A percentile compares a stretch with the other conserved stretches of the same genome.
These are phyloP conservation scores for Thermothielavioides terrestris DNA, from an alignment of 495 filamentous ascomycete genomes.

Conservation along the genomic window DNA sequence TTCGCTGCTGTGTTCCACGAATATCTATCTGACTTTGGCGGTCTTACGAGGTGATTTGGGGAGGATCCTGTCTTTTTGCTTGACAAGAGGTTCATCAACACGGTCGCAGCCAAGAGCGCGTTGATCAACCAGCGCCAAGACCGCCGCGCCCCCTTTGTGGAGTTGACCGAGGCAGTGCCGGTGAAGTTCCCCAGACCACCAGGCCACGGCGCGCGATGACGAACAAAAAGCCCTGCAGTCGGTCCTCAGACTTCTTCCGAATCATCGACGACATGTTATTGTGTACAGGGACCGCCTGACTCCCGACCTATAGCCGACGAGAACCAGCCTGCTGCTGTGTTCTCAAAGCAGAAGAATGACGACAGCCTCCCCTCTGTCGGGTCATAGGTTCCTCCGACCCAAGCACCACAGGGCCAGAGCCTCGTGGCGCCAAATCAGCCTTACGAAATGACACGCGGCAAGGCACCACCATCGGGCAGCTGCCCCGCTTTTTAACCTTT, in stretches of 20 bases:
- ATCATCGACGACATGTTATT: neutral
- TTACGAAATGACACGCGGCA: neutral
- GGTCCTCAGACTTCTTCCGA: neutral
- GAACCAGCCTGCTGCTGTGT: too few species aligned
- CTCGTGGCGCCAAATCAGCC: neutral
- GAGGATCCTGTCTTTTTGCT: neutral
- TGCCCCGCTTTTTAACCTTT: neutral
- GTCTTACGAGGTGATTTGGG: neutral
- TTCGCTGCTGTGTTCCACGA: neutral
- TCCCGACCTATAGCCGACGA: too few species aligned
- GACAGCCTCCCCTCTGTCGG: too few species aligned
- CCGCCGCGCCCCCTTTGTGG: neutral
- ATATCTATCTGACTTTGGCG: neutral
- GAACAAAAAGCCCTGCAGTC: neutral
- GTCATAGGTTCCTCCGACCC: constrained; percentile 19
- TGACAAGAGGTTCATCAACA: neutral
- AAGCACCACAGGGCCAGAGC: neutral
- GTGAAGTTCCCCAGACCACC: neutral
- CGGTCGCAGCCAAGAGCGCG: neutral
- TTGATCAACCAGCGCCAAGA: constrained; percentile 2
- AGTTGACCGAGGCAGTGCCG: neutral
- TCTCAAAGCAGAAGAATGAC: too few species aligned
- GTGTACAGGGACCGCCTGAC: too few species aligned
- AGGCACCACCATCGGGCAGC: neutral
- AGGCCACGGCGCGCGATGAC: too few species aligned